Base-by-base conservation (phyloP, 176 grass and related monocot species). In the Oryza nivara region DNA sequence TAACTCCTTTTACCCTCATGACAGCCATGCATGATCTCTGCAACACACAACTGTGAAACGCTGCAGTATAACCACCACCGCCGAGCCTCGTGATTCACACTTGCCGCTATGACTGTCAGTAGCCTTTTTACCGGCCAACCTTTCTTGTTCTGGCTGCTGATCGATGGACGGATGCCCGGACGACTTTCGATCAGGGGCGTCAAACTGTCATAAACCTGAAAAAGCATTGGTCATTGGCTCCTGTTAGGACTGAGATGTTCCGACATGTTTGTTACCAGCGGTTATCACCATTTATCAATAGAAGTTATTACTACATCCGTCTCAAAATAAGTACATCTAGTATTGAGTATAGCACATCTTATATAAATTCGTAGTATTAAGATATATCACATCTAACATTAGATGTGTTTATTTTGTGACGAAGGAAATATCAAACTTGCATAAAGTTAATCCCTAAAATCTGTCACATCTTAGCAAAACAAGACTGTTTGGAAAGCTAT, bases 81-180 rank as follows among this genome's bases (percentile, higher is more conserved):
- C 43, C 16, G 20, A n/a, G 28, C 61, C 72, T 28, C 72, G 9
- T 70, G 83, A 70, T 11, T 9, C 73, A 35, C 34, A 69, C n/a
- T 49, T 23, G 74, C 56, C 65, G 15, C 6, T 70, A 11, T 70
- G 30, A 70, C 48, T 70, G 73, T 68, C 73, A 26, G 73, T 16
- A 28, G 6, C 64, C 65, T 13, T 28, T 77, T 60, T 61, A 14
- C 7, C 65, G 68, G 77, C 9, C 14, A 80, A 80, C 79, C 34
- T 61, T 61, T 72, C 19, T 60, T 41, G 47, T 17, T 52, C 60
- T 36, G 23, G 9, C 44, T 67, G 82, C 71, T 23, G 36, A 45
- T 58, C 14, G 34, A 54, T 83, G 70, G 73, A 36, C 47, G 65
- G 72, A 41, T 26, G 15, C 3, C 16, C 13, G 22, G 43, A 49